phyloP scores from a whole-genome alignment of 805 yeast species.

The Candida michaelii region DNA sequence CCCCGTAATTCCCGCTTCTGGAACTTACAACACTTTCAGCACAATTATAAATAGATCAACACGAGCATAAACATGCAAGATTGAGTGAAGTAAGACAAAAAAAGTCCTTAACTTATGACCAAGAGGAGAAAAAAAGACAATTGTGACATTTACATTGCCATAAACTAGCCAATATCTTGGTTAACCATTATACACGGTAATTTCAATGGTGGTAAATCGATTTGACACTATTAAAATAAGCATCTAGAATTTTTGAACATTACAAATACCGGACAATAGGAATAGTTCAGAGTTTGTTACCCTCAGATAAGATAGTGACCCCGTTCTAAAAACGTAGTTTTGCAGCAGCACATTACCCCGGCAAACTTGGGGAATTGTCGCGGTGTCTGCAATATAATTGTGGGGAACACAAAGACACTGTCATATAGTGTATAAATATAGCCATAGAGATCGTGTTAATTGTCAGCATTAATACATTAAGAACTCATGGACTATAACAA shows the following conservation, averaged over 20 bases:
- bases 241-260: background rate
- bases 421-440: background rate
- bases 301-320: background rate
- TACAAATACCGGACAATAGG: background rate
- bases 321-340: constrained; percentile 3
- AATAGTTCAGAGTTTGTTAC: background rate
- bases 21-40: too few species aligned
- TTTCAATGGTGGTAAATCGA: too few species aligned
- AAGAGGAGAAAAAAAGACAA: too few species aligned
- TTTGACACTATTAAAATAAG: background rate
- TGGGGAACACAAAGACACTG: constrained; percentile 2
- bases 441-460: constrained; percentile 8
- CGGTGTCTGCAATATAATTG: constrained; percentile 1
- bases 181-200: too few species aligned
- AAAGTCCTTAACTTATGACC: too few species aligned
- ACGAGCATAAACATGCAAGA: too few species aligned
- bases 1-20: too few species aligned
- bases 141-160: too few species aligned
- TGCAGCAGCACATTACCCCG: background rate
- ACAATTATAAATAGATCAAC: too few species aligned
- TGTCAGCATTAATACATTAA: constrained; percentile 9
- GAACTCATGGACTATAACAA: constrained; percentile 5
- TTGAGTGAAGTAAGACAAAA: too few species aligned
- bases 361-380: constrained; percentile 6
- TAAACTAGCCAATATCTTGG: too few species aligned